These are phyloP conservation scores for Ilyonectria sp. DNA, from an alignment of 2,329 filamentous ascomycete species.

Conservation along the genomic window DNA sequence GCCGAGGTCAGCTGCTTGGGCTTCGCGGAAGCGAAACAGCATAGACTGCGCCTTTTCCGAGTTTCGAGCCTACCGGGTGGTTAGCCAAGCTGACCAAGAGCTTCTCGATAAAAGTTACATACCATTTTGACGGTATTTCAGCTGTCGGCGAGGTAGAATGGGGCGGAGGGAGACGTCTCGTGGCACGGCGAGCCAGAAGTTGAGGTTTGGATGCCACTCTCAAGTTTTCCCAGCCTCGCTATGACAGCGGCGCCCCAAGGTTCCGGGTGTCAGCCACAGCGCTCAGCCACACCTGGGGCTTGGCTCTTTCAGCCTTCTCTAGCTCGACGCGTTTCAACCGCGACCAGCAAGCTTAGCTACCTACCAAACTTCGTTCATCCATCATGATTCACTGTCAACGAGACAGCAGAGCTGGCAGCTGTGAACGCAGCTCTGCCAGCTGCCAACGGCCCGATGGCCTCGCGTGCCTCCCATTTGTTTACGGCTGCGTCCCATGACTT, in stretches of 20 bases:
- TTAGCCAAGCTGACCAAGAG: constrained; percentile 15
- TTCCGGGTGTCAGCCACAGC: constrained; percentile 30
- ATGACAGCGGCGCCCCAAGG: constrained; percentile 6
- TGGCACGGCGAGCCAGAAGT: constrained; percentile 27
- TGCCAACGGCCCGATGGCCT: background rate
- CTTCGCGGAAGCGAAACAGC: constrained; percentile 99
- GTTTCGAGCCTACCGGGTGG: constrained; percentile 84
- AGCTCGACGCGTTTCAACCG: constrained; percentile 11
- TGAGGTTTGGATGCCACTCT: constrained; percentile 35
- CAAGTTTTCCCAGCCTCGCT: constrained; percentile 50
- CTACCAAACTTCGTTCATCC: background rate
- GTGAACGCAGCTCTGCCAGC: background rate
- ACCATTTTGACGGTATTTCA: constrained; percentile 49
- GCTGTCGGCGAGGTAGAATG: constrained; percentile 20
- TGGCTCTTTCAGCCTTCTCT: constrained; percentile 41
- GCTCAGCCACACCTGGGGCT: constrained; percentile 36
- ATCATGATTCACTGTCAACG: constrained; percentile 15
- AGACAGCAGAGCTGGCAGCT: background rate
- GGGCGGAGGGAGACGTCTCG: constrained; percentile 18
- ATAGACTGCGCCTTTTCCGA: constrained; percentile 99
- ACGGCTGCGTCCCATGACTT: background rate
- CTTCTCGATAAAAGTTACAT: accelerated
- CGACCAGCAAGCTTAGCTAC: constrained; percentile 23
- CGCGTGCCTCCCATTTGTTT: background rate
- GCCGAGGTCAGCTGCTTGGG: constrained; percentile 94